Evolutionary conservation across 768 basidiomycete species (phyloP), one percentile per base, ranked within the genome.

Genomic region (Calocera viscosa): DNA sequence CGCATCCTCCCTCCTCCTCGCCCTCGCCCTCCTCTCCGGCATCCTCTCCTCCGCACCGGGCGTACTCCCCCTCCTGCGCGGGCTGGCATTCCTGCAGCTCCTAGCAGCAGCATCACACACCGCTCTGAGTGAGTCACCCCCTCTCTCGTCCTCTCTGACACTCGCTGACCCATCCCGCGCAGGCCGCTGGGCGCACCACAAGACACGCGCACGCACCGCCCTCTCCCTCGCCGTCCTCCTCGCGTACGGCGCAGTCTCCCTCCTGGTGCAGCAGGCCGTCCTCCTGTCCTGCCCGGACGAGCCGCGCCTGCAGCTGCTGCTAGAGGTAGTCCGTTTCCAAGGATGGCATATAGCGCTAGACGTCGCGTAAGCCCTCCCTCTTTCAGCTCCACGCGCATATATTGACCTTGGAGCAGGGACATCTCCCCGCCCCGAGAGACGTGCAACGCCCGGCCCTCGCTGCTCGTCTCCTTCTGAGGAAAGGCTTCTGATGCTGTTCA

Each of bases 151-250:
- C 30, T 26, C 30, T 19, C 2, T 32, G 14, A 2, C 30, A 30
- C 14, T 8, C 30, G 30, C 53, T 60, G 19, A 60, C 53, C 5
- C 2, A 19, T 8, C 24, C 26, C 11, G 10, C n/a, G n/a, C n/a
- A 60, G 53, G 53, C 53, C 53, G 53, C 19, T 60, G 53, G 53
- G 7, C 30, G 22, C 53, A 60, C 53, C 53, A 60, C 30, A 60
- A 60, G 30, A 60, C 53, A 5, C 30, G 10, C 14, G 53, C 11
- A 19, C 53, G 53, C 30, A 60, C 53, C 53, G 11, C 7, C 53
- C 53, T 60, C 53, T 60, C 53, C 53, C 53, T 60, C 11, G 11
- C 53, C 53, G 24, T 60, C 14, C 53, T 60, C 24, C 26, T 32
- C 11, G 53, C 30, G 7, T 60, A 60, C 53, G 53, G 53, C 2